These are phyloP conservation scores for Strobilomyces confusus DNA, from an alignment of 768 basidiomycete genomes.

Conservation along the genomic window DNA sequence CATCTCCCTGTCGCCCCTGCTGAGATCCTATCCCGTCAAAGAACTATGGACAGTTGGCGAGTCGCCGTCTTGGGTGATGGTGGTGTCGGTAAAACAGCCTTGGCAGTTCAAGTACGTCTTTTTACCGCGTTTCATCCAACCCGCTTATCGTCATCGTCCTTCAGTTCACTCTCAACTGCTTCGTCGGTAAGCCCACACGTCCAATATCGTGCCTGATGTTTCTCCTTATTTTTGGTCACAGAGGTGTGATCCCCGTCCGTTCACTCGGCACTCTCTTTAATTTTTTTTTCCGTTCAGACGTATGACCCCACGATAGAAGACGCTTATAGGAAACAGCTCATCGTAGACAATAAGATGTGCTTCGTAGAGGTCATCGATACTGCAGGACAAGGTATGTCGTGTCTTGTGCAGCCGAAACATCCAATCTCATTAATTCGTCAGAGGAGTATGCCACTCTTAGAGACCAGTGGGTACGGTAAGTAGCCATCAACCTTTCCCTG, in stretches of 20 bases:
- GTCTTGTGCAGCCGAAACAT: background rate
- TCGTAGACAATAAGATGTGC: slow-evolving; percentile 93
- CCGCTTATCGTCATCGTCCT: slow-evolving; percentile 17
- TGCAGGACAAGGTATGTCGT: slow-evolving; percentile 83
- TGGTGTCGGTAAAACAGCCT: slow-evolving; percentile 94
- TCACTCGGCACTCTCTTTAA: slow-evolving; percentile 6
- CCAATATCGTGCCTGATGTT: slow-evolving; percentile 9
- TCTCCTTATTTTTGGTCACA: slow-evolving; percentile 29
- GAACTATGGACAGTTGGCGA: slow-evolving; percentile 90
- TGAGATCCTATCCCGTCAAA: slow-evolving; percentile 12
- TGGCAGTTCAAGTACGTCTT: slow-evolving; percentile 82
- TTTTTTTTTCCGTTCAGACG: slow-evolving; percentile 46
- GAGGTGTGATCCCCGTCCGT: slow-evolving; percentile 44
- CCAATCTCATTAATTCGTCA: slow-evolving; percentile 34
- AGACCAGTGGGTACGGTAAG: slow-evolving; percentile 97
- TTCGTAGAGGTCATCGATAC: slow-evolving; percentile 97
- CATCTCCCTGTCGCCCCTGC: slow-evolving; percentile 18
- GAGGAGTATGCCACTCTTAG: slow-evolving; percentile 97
- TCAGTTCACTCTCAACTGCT: slow-evolving; percentile 95
- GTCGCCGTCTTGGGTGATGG: slow-evolving; percentile 95
- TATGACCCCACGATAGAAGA: slow-evolving; percentile 99
- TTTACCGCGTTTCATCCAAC: background rate
- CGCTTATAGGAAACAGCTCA: slow-evolving; percentile 91
- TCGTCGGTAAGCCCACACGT: slow-evolving; percentile 68
- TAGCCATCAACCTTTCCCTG: slow-evolving; percentile 13